Evolutionary conservation across 805 yeast species (phyloP).

Genomic region (Lachancea mirantina): DNA sequence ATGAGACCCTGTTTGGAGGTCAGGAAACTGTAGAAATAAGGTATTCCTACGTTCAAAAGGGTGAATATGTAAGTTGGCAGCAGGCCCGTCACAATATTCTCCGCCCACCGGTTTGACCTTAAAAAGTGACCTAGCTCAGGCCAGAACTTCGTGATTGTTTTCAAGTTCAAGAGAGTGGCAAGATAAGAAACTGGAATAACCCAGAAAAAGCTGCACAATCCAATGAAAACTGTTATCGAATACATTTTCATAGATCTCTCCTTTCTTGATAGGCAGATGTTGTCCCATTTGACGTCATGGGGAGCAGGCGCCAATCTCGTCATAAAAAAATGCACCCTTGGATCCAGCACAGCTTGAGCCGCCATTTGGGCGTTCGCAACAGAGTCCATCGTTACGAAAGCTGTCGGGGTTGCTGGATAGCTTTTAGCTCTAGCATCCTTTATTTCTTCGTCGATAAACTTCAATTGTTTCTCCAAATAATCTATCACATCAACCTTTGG

Average conservation of each 20-base stretch:
- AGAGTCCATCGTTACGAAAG: constrained; percentile 89
- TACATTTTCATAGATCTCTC: constrained; percentile 56
- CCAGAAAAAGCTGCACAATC: constrained; percentile 56
- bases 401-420: constrained; percentile 80
- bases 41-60: constrained; percentile 70
- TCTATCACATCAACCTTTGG: constrained; percentile 74
- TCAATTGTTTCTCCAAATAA: constrained; percentile 60
- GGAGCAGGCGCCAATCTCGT: constrained; percentile 92
- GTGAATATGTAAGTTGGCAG: constrained; percentile 90
- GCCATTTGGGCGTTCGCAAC: constrained; percentile 96
- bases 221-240: constrained; percentile 34
- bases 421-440: constrained; percentile 54
- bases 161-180: constrained; percentile 73
- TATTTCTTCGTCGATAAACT: constrained; percentile 65
- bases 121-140: constrained; percentile 72
- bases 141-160: constrained; percentile 72
- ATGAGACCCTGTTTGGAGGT: constrained; percentile 82
- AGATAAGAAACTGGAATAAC: constrained; percentile 78
- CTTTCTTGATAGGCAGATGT: constrained; percentile 69
- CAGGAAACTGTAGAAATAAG: constrained; percentile 78
- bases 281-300: constrained; percentile 89
- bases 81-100: constrained; percentile 75
- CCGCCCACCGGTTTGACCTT: constrained; percentile 60
- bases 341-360: constrained; percentile 91
- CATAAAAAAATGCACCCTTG: constrained; percentile 74